phyloP scores from a whole-genome alignment of 2,329 filamentous ascomycete genomes.

The Sporothrix globosa region DNA sequence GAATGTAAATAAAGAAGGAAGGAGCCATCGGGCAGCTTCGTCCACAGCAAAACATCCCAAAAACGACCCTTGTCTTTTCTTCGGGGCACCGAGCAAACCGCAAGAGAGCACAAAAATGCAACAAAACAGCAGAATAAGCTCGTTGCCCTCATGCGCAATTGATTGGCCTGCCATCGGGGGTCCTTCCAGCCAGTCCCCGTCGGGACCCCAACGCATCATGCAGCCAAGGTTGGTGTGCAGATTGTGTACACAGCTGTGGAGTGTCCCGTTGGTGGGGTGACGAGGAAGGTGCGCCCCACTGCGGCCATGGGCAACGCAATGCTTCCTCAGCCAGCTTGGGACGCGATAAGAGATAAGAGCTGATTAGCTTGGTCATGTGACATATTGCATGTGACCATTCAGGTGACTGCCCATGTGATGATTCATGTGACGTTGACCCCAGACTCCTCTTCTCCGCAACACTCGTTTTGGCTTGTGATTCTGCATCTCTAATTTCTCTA shows the following conservation, averaged over 20 bases:
- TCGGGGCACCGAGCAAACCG: neutral
- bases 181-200: conserved; percentile 20
- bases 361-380: neutral
- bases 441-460: no score
- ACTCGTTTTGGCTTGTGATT: conserved; percentile 24
- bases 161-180: conserved; percentile 27
- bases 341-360: conserved; percentile 18
- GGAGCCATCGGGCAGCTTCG: conserved; percentile 21
- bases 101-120: conserved; percentile 15
- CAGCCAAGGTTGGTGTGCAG: neutral
- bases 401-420: no score
- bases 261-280: conserved; percentile 31
- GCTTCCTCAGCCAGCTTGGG: neutral
- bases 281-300: conserved; percentile 27
- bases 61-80: neutral
- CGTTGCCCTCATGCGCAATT: conserved; percentile 24
- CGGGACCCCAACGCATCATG: conserved; percentile 6
- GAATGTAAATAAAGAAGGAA: conserved; percentile 26
- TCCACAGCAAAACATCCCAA: neutral
- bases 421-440: no score
- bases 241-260: conserved; percentile 26
- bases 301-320: conserved; percentile 23
- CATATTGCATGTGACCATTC: neutral
- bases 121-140: conserved; percentile 12
- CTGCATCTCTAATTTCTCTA: neutral